Evolutionary conservation across 768 basidiomycete species (phyloP), one percentile per base, ranked within the genome.

Genomic region (Rickenella mellea): DNA sequence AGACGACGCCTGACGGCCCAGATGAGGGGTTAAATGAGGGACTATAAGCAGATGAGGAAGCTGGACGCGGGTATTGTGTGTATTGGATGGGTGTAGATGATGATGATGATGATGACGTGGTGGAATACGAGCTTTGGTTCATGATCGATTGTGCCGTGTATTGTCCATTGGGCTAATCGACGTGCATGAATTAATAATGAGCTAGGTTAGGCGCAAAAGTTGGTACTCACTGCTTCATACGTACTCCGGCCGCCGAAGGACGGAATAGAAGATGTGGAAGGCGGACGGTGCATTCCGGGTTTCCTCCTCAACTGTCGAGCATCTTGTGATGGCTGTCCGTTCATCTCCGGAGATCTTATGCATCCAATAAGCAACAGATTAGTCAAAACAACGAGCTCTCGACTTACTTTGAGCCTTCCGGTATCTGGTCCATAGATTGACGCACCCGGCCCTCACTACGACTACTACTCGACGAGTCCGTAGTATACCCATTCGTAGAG

Each of bases 81-180:
- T 78, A 75, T 67, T 68, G 65, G 25, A 83, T 80, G 2, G 72
- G 52, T 40, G 72, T 55, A 36, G 62, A 50, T 30, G 68, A 15
- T 15, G 19, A 17, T 36, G 33, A 36, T 22, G 19, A 36, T 36
- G 19, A 52, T 47, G 48, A 46, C 61, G 58, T 30, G 63, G 58
- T 30, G 61, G 63, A 43, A n/a, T n/a, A n/a, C n/a, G n/a, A n/a
- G n/a, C n/a, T n/a, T n/a, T n/a, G n/a, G n/a, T n/a, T n/a, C n/a
- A n/a, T n/a, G n/a, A n/a, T n/a, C n/a, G n/a, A n/a, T n/a, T n/a
- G n/a, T n/a, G n/a, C n/a, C n/a, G n/a, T n/a, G n/a, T n/a, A n/a
- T n/a, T n/a, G n/a, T n/a, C n/a, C n/a, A n/a, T n/a, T n/a, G n/a
- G 67, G 57, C 33, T 51, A 56, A 57, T 60, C 70, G 48, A 33